Base-by-base conservation (phyloP, 2,329 filamentous ascomycete species). In the Fusarium sp. region DNA sequence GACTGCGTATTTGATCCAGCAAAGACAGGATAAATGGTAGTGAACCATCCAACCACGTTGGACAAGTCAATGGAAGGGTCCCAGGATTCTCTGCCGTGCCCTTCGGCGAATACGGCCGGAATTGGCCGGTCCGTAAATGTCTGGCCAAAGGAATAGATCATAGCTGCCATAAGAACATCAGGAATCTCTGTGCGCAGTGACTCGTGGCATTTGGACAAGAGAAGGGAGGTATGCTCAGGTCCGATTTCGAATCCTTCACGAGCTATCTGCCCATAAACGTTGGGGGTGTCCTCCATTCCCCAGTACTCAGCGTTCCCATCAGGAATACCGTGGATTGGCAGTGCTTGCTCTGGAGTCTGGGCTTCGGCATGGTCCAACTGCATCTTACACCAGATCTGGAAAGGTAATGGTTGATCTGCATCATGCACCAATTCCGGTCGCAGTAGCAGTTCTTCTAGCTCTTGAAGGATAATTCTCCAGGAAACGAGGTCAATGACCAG, bases 401-500 rank as follows among this genome's bases (percentile, higher is more conserved):
- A 84, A 1, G 75, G 63, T 54, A 62, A 45, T 1, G 49, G 68
- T 6, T 65, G 72, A 10, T 72, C 69, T 14, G 31, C 66, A 51
- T 43, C 39, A 11, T 15, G 62, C 33, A 36, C 17, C 44, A 6
- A 14, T 3, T 57, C 54, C 69, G 72, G 39, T 1, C 21, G 56
- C 2, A 62, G n/a, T 1, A 84, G 67, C 4, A 80, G 54, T 11
- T 80, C 79, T 52, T 85, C 82, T 0, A 72, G n/a, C 6, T 72
- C 70, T 11, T 72, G 63, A 0, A 72, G 75, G 2, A 85, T 73
- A 6, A 84, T 74, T 31, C 82, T 75, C 83, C 83, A 85, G 0
- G 82, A 83, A 1, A 85, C 83, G 3, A 85, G 73, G 46, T 84
- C 83, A 31, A 84, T 80, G 6, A 81, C 75, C 1, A 82, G 63